Conservation (phyloP, 2,329 filamentous ascomycete genomes). For the Diaporthe caulivora region DNA sequence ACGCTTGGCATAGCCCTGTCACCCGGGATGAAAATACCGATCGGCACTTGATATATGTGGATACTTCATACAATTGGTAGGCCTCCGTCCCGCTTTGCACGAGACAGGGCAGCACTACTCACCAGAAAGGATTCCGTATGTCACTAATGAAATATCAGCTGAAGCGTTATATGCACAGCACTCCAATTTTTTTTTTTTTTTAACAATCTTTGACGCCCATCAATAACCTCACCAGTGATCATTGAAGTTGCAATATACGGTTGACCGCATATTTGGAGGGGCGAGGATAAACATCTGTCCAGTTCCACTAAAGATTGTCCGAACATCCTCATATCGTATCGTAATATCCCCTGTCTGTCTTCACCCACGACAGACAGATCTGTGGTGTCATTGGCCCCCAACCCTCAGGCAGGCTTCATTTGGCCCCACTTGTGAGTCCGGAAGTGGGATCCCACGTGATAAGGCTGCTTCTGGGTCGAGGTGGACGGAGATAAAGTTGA, state of each 20-base stretch:
- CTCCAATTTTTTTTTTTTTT: neutral
- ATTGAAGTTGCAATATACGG: constrained; percentile 5
- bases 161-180: neutral
- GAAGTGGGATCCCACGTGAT: neutral
- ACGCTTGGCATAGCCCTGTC: neutral
- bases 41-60: constrained; percentile 2
- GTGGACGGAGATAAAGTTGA: constrained; percentile 2
- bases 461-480: neutral
- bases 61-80: neutral
- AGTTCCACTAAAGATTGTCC: constrained; percentile 9
- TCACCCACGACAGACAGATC: constrained; percentile 9
- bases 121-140: neutral
- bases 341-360: neutral
- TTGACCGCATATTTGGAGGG: constrained; percentile 3
- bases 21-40: neutral
- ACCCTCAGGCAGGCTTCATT: neutral
- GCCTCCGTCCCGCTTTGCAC: neutral
- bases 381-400: neutral
- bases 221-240: neutral
- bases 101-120: constrained; percentile 3
- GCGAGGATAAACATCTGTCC: neutral
- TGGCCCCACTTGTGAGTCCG: neutral
- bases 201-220: neutral
- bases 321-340: constrained; percentile 25
- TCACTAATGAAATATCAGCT: neutral